These are phyloP conservation scores for Acidiella bohemica DNA, from an alignment of 495 filamentous ascomycete species.

Conservation along the genomic window DNA sequence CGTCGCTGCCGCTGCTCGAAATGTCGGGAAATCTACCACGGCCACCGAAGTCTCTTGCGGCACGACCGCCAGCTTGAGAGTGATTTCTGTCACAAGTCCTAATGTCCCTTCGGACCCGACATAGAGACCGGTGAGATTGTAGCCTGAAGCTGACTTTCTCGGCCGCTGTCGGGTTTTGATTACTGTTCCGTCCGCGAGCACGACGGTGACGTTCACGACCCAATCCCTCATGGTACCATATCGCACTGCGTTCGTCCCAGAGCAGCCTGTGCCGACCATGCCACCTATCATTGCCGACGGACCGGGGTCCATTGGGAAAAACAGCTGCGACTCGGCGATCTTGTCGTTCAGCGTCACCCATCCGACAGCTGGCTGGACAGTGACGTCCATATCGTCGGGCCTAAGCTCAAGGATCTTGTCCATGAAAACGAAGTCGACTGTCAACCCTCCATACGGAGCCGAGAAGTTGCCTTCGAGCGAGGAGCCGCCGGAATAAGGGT, in stretches of 20 bases:
- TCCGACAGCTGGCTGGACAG: constrained; percentile 79
- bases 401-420: constrained; percentile 66
- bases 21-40: constrained; percentile 60
- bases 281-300: constrained; percentile 32
- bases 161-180: constrained; percentile 65
- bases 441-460: constrained; percentile 71
- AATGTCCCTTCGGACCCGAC: constrained; percentile 69
- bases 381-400: constrained; percentile 79
- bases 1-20: constrained; percentile 56
- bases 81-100: constrained; percentile 62
- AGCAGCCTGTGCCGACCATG: constrained; percentile 70
- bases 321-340: constrained; percentile 61
- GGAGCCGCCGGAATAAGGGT: constrained; percentile 75
- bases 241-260: constrained; percentile 63
- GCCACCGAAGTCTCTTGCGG: constrained; percentile 62
- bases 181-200: constrained; percentile 63
- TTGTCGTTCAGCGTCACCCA: constrained; percentile 82
- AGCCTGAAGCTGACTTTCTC: constrained; percentile 64
- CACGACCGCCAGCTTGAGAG: constrained; percentile 59
- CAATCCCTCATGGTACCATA: constrained; percentile 84
- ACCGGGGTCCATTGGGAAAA: constrained; percentile 79
- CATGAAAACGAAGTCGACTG: constrained; percentile 82
- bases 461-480: constrained; percentile 84
- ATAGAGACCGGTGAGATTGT: constrained; percentile 65
- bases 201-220: constrained; percentile 70